Evolutionary conservation across 345 rosid genomes (phyloP).

Genomic region (Garcia nutans): DNA sequence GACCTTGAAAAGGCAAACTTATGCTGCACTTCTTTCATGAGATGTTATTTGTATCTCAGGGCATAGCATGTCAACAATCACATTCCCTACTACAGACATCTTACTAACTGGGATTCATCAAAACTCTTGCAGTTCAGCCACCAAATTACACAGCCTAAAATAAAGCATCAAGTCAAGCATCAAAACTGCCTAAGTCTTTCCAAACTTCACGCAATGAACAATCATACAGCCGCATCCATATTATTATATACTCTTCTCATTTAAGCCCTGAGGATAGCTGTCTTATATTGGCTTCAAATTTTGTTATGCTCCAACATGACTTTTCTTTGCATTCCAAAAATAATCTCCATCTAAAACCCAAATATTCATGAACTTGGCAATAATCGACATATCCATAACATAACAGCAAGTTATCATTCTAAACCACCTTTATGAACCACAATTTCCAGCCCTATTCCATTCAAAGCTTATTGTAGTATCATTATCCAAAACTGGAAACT

Average conservation of each 20-base stretch:
- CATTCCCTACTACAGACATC: not conserved
- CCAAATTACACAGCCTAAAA: not conserved
- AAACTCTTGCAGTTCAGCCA: not conserved
- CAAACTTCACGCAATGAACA: not conserved
- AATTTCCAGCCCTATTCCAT: not conserved
- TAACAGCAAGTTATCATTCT: not conserved
- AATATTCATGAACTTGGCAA: not conserved
- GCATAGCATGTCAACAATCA: not conserved
- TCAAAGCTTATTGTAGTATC: not conserved
- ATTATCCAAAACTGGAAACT: not conserved
- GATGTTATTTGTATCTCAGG: too few relatives aligned
- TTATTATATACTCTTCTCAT: not conserved
- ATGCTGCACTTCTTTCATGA: not conserved
- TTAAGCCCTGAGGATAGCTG: not conserved
- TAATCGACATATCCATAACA: not conserved
- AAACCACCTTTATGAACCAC: not conserved
- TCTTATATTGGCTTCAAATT: not conserved
- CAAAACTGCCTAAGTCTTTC: not conserved
- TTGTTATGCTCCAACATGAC: not conserved
- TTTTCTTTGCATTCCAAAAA: not conserved
- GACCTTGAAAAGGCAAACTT: not conserved
- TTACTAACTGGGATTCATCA: not conserved
- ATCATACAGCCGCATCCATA: not conserved
- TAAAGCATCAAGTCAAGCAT: not conserved
- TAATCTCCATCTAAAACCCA: not conserved